Evolutionary conservation across 192 early-diverging fungal genomes (phyloP).

Genomic region (Podila clonocystis): DNA sequence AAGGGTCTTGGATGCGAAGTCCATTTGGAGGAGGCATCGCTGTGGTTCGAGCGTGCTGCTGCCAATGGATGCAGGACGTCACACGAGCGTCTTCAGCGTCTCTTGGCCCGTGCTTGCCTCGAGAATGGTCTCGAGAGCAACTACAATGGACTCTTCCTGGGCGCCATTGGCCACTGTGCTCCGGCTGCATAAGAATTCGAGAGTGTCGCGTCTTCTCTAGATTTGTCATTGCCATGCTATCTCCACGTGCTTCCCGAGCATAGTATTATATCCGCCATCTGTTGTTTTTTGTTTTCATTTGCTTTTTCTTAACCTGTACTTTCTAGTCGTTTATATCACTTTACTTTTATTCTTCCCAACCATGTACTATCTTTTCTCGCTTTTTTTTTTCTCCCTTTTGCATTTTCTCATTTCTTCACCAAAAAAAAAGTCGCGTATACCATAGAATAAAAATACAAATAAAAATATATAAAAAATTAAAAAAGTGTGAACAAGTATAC

Average conservation of each 20-base stretch:
- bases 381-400: neutral
- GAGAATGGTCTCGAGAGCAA: constrained; percentile 47
- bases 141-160: constrained; percentile 38
- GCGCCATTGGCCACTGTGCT: constrained; percentile 54
- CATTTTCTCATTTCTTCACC: neutral
- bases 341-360: neutral
- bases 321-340: no score
- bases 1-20: constrained; percentile 54
- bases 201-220: neutral
- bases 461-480: no score
- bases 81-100: constrained; percentile 58
- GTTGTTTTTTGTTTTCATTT: neutral
- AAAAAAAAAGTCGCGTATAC: no score
- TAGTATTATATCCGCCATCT: neutral
- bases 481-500: no score
- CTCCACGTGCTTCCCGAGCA: neutral
- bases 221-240: neutral
- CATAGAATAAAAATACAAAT: no score
- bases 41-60: constrained; percentile 56
- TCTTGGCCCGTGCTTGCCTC: constrained; percentile 61
- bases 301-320: neutral
- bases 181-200: constrained; percentile 56
- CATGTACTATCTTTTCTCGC: neutral
- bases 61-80: constrained; percentile 60
- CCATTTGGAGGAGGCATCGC: constrained; percentile 47